Conservation (phyloP, 768 basidiomycete genomes). For the Tylopilus sp. region DNA sequence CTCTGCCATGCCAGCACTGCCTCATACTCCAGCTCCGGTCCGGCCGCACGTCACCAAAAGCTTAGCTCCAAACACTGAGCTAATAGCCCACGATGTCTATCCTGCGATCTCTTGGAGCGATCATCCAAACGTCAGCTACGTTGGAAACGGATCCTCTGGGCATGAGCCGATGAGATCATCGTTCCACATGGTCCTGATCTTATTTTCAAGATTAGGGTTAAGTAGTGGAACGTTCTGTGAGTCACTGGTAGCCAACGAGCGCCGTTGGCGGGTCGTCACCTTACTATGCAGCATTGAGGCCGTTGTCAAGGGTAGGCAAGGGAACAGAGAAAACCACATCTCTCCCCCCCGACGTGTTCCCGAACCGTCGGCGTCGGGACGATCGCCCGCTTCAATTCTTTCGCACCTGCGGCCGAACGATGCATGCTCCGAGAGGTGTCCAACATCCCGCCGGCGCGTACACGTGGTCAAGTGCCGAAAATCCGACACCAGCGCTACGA, state of each 20-base stretch:
- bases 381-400: background rate
- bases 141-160: background rate
- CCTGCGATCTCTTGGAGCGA: background rate
- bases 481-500: background rate
- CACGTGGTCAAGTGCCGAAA: background rate
- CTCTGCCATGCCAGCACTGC: background rate
- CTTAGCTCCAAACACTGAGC: background rate
- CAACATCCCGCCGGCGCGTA: background rate
- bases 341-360: background rate
- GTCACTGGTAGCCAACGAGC: background rate
- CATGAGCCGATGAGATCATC: background rate
- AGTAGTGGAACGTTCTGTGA: background rate
- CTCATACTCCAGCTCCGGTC: background rate
- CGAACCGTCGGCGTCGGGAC: background rate
- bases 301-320: background rate
- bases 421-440: background rate
- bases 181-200: background rate
- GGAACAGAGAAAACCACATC: background rate
- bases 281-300: background rate
- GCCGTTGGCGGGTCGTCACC: conserved; percentile 8
- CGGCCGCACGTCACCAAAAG: background rate
- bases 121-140: conserved; percentile 6
- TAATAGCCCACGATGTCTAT: background rate
- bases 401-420: background rate
- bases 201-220: background rate